Conservation (phyloP, 768 basidiomycete species). For the Hortiboletus campestris region DNA sequence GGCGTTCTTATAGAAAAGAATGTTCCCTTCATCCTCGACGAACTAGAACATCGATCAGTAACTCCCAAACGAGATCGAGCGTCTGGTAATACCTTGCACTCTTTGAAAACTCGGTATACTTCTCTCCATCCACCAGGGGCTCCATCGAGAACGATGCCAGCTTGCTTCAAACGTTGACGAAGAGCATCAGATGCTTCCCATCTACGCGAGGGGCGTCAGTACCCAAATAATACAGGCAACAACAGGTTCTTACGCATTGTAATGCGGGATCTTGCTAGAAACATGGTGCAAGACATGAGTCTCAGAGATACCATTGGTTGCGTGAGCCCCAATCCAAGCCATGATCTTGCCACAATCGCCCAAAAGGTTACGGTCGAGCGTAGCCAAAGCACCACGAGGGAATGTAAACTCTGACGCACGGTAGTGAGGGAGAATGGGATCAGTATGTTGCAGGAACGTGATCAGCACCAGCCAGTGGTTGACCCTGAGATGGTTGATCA, state of each 20-base stretch:
- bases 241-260: constrained; percentile 60
- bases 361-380: constrained; percentile 80
- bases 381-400: constrained; percentile 88
- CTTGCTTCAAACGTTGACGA: constrained; percentile 62
- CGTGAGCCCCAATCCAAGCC: constrained; percentile 81
- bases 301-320: constrained; percentile 92
- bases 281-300: constrained; percentile 93
- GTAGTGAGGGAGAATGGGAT: constrained; percentile 93
- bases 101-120: constrained; percentile 70
- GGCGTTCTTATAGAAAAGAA: constrained; percentile 90
- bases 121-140: constrained; percentile 79
- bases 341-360: constrained; percentile 76
- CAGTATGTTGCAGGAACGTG: constrained; percentile 98
- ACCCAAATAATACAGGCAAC: not conserved
- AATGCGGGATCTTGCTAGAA: constrained; percentile 95
- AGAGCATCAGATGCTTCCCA: constrained; percentile 92
- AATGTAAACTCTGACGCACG: constrained; percentile 88
- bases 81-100: constrained; percentile 59
- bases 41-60: constrained; percentile 44
- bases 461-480: constrained; percentile 97
- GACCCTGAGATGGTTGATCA: constrained; percentile 43
- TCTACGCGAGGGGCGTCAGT: constrained; percentile 32
- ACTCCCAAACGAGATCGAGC: not conserved
- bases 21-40: constrained; percentile 90
- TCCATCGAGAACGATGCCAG: constrained; percentile 64